Evolutionary conservation across 495 filamentous ascomycete species (phyloP), one percentile per base, ranked within the genome.

Genomic region (Penicillium angulare): DNA sequence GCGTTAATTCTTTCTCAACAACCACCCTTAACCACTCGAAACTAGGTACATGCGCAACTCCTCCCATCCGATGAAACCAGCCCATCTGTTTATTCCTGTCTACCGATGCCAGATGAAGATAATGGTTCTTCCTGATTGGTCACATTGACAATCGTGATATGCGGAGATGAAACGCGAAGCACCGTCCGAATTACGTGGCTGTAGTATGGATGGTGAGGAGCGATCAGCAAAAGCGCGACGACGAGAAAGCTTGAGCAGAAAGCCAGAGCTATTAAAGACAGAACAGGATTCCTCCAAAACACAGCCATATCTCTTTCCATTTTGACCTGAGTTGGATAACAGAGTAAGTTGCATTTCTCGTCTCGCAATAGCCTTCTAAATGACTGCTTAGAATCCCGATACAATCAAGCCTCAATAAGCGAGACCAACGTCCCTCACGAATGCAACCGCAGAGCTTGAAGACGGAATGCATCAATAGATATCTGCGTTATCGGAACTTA

Each of bases 121-220:
- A n/a, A n/a, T n/a, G n/a, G n/a, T n/a, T n/a, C n/a, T n/a, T n/a
- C n/a, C n/a, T n/a, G n/a, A n/a, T n/a, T n/a, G n/a, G n/a, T n/a
- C n/a, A n/a, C n/a, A n/a, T n/a, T n/a, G n/a, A n/a, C n/a, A n/a
- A n/a, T n/a, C n/a, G n/a, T n/a, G n/a, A n/a, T n/a, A n/a, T n/a
- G n/a, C n/a, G n/a, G n/a, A n/a, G n/a, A 47, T 47, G 31, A 47
- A 47, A 47, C 43, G 43, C 32, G 43, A 47, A 47, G 31, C 43
- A 22, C 15, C 29, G 16, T 35, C 43, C 35, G 43, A 47, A 12
- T 23, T 27, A 36, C 43, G 16, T 34, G 16, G 43, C 43, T 47
- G 43, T 22, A 47, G 22, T 15, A 36, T 27, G 23, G 43, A 35
- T 32, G 20, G 43, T 36, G 29, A 47, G n/a, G 32, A 33, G 31